These are phyloP conservation scores for Beauveria brongniartii DNA, from an alignment of 2,329 filamentous ascomycete species.

Conservation along the genomic window DNA sequence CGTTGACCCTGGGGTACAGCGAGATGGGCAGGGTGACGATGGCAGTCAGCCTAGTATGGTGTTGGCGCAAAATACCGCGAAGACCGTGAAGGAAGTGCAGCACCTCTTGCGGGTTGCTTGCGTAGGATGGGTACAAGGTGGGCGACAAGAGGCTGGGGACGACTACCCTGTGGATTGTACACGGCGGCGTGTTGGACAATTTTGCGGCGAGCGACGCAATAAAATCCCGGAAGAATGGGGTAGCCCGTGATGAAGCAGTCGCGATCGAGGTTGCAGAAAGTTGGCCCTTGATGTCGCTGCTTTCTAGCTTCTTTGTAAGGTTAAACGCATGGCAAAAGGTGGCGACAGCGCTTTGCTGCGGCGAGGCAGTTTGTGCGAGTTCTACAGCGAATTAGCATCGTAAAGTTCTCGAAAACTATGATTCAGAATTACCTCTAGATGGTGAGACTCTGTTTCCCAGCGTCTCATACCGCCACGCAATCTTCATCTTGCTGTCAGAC, in stretches of 20 bases:
- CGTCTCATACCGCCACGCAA: conserved; percentile 94
- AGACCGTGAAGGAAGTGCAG: conserved; percentile 76
- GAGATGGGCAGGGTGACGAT: conserved; percentile 72
- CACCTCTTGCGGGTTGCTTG: conserved; percentile 62
- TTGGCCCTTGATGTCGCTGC: conserved; percentile 40
- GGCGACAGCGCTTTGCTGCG: conserved; percentile 16
- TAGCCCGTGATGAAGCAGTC: conserved; percentile 19
- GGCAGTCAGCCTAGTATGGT: conserved; percentile 57
- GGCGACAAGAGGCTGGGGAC: conserved; percentile 83
- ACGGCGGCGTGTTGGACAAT: conserved; percentile 48
- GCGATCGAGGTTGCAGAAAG: conserved; percentile 43
- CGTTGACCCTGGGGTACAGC: conserved; percentile 67
- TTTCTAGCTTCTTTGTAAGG: conserved; percentile 54
- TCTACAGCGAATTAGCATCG: conserved; percentile 1
- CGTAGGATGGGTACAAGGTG: conserved; percentile 65
- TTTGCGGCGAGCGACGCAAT: conserved; percentile 49
- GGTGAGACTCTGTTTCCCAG: conserved; percentile 60
- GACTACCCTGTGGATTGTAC: conserved; percentile 68
- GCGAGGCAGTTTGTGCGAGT: conserved; percentile 16
- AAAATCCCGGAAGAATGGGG: conserved; percentile 49
- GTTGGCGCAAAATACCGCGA: conserved; percentile 62
- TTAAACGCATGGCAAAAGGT: conserved; percentile 68
- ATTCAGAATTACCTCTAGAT: conserved; percentile 48
- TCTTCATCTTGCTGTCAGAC: conserved; percentile 81
- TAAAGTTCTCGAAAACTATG: background rate